phyloP scores from a whole-genome alignment of 306 rosid species.

The Vigna angularis region DNA sequence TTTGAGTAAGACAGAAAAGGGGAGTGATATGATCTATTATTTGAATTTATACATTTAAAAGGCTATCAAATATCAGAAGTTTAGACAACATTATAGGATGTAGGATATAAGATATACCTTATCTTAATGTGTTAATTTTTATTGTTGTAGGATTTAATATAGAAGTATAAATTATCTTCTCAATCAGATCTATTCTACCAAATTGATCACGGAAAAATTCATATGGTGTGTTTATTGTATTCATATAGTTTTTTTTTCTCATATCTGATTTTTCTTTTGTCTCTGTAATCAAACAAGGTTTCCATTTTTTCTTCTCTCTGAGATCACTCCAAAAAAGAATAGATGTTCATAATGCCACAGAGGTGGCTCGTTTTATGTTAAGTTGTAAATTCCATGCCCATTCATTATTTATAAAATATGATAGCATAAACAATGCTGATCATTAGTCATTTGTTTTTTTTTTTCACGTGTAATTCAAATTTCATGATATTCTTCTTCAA shows the following conservation, averaged over 20 bases:
- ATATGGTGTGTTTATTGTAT: neutral
- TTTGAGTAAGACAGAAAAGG: slow-evolving; percentile 21
- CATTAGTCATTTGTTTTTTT: slow-evolving; percentile 30
- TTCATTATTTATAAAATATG: neutral
- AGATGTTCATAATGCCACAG: slow-evolving; percentile 97
- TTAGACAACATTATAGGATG: slow-evolving; percentile 18
- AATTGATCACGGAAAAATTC: slow-evolving; percentile 22
- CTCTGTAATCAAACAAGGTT: slow-evolving; percentile 65
- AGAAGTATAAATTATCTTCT: slow-evolving; percentile 17
- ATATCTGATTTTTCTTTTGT: slow-evolving; percentile 33
- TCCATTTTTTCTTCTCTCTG: slow-evolving; percentile 92
- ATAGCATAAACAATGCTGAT: neutral
- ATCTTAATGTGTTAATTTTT: neutral
- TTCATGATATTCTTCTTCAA: slow-evolving; percentile 34
- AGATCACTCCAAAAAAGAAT: slow-evolving; percentile 97
- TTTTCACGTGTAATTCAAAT: slow-evolving; percentile 23
- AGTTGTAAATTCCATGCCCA: slow-evolving; percentile 41
- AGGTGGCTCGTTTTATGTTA: slow-evolving; percentile 97
- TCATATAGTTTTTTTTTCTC: neutral
- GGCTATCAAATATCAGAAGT: slow-evolving; percentile 3
- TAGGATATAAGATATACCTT: neutral
- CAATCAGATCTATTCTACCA: slow-evolving; percentile 19
- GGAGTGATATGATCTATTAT: neutral
- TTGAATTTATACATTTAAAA: slow-evolving; percentile 32
- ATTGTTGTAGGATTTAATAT: neutral